Base-by-base conservation (phyloP, 257 asterid species). In the Lantana camara region DNA sequence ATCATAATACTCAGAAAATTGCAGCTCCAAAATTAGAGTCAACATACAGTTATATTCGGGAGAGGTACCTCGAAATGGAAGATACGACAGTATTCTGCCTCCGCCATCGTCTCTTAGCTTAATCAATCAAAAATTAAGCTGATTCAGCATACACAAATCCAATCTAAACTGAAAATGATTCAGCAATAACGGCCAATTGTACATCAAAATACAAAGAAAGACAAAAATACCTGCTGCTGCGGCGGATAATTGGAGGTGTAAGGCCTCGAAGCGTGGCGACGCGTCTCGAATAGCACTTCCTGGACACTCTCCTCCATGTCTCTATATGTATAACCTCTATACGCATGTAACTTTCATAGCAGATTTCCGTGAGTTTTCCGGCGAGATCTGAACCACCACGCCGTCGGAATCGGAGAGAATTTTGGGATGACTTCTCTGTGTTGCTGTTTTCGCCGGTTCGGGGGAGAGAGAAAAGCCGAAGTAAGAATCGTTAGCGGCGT, bases 181-280 rank as follows among this genome's bases (percentile, higher is more conserved):
- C 29, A 56, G 37, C 3, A 47, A 16, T 11, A 60, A 51, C 44
- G 24, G 24, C 24, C 59, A 54, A 64, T 35, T 21, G 11, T 35
- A 7, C 1, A 35, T 4, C 8, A 35, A 41, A 54, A 48, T 51
- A 19, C 47, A 19, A 30, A 35, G 52, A 37, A 4, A 40, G 11
- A 21, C 9, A 55, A 23, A n/a, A 60, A 48, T 27, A 86, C 95
- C 89, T 79, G 87, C 41, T 70, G 89, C 63, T 72, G 71, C 59
- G 95, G 96, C 58, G 97, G 98, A 66, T 89, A 87, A 81, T 85
- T 84, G 66, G 96, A 79, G 20, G 73, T 49, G 76, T 72, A 83
- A 66, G 90, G 93, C 47, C 83, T 74, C 44, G 97, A 85, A 73
- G 95, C 93, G 76, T 89, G 98, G 46, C 76, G 89, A 42, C 89